These are phyloP conservation scores for Cylindrotheca closterium DNA, from an alignment of 108 stramenopile genomes.

Conservation along the genomic window DNA sequence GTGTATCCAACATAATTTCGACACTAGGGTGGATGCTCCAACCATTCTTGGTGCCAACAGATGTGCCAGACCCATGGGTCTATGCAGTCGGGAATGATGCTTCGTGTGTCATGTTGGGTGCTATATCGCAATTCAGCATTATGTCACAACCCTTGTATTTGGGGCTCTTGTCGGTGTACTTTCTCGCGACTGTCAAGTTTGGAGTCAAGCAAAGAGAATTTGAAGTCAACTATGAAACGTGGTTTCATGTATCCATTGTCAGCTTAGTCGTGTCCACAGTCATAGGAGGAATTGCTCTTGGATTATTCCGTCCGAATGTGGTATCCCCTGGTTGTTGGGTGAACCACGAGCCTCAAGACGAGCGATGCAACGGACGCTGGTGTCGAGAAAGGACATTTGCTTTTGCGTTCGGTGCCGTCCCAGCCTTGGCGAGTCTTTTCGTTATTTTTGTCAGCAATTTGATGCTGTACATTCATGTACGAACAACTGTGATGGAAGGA, in stretches of 20 bases:
- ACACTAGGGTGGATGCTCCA: background rate
- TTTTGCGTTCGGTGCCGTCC: no score
- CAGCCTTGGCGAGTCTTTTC: no score
- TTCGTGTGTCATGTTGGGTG: conserved; percentile 14
- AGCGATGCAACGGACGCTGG: no score
- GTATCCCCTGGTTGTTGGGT: background rate
- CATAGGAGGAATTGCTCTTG: background rate
- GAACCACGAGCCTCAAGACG: no score
- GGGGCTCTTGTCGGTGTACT: conserved; percentile 11
- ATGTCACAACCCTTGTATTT: conserved; percentile 13
- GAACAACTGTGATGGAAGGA: no score
- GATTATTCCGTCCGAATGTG: background rate
- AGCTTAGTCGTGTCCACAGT: background rate
- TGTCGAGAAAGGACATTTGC: no score
- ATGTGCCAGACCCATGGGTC: background rate
- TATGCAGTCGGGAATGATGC: conserved; percentile 16
- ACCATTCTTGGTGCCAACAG: conserved; percentile 3
- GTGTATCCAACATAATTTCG: conserved; percentile 16
- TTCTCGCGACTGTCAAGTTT: conserved; percentile 7
- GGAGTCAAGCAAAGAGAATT: background rate
- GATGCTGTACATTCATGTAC: no score
- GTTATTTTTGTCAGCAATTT: no score
- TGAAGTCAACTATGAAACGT: background rate
- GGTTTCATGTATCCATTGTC: background rate
- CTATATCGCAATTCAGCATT: conserved; percentile 4